A percentile compares a stretch with the other conserved stretches of the same genome.
phyloP scores from a whole-genome alignment of 352 stramenopile species.

The Hyaloperonospora brassicae region DNA sequence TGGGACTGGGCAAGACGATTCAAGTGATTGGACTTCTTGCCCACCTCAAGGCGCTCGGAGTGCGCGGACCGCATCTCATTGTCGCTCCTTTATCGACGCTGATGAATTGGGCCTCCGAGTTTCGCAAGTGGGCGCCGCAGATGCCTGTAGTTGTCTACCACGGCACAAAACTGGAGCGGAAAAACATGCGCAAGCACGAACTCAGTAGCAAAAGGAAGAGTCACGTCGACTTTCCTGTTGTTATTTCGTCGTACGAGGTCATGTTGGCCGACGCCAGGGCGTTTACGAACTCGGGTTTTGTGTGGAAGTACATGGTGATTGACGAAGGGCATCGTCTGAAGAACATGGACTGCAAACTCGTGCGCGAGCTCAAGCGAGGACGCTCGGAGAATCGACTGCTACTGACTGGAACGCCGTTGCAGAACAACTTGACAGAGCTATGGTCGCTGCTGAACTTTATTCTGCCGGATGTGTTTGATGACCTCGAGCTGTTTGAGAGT shows the following conservation, averaged over 20 bases:
- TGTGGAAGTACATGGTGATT: slow-evolving; percentile 95
- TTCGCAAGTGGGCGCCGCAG: slow-evolving; percentile 63
- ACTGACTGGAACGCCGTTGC: slow-evolving; percentile 93
- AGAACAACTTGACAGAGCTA: slow-evolving; percentile 97
- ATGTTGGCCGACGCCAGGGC: slow-evolving; percentile 64
- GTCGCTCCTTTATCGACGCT: slow-evolving; percentile 97
- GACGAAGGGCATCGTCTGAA: slow-evolving; percentile 98
- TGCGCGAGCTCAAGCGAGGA: slow-evolving; percentile 91
- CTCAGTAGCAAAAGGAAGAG: slow-evolving; percentile 46
- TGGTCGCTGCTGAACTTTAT: slow-evolving; percentile 99
- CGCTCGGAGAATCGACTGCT: slow-evolving; percentile 90
- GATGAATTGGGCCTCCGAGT: slow-evolving; percentile 95
- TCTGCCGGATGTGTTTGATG: slow-evolving; percentile 95
- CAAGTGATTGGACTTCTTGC: slow-evolving; percentile 91
- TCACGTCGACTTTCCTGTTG: slow-evolving; percentile 67
- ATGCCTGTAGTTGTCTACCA: slow-evolving; percentile 98
- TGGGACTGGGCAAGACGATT: slow-evolving; percentile 89
- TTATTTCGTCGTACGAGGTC: slow-evolving; percentile 87
- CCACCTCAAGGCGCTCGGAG: slow-evolving; percentile 87
- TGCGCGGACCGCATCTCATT: slow-evolving; percentile 93
- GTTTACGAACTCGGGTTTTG: slow-evolving; percentile 54
- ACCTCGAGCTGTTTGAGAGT: slow-evolving; percentile 95
- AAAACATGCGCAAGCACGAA: slow-evolving; percentile 36
- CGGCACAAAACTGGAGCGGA: slow-evolving; percentile 61
- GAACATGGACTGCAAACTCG: slow-evolving; percentile 94